These are phyloP conservation scores for Plasmodium gaboni DNA, from an alignment of 169 alveolate genomes.

Conservation along the genomic window DNA sequence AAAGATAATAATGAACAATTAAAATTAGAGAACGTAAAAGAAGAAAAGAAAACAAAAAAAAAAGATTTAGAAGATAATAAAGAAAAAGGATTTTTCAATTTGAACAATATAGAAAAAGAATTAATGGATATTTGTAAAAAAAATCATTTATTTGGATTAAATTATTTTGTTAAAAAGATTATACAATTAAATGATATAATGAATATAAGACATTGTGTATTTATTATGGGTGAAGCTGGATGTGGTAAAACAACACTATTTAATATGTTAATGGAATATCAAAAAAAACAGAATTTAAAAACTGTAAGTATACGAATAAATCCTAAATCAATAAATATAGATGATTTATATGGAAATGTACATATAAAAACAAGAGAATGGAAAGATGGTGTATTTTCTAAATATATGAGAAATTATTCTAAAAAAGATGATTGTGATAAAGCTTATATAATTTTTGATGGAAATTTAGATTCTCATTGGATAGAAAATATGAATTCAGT, in stretches of 20 bases:
- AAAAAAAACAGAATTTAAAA: slow-evolving; percentile 92
- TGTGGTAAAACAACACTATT: slow-evolving; percentile 95
- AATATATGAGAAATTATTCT: slow-evolving; percentile 91
- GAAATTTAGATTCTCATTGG: slow-evolving; percentile 98
- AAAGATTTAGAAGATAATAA: neutral
- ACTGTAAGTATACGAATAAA: slow-evolving; percentile 93
- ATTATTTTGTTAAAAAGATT: slow-evolving; percentile 93
- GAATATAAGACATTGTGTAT: slow-evolving; percentile 96
- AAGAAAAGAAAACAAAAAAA: neutral
- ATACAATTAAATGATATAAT: slow-evolving; percentile 94
- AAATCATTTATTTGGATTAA: slow-evolving; percentile 56
- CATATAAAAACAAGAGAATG: slow-evolving; percentile 94
- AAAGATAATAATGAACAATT: neutral
- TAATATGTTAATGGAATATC: slow-evolving; percentile 93
- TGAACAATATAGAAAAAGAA: slow-evolving; percentile 28
- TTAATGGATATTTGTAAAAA: slow-evolving; percentile 50
- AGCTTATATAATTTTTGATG: slow-evolving; percentile 96
- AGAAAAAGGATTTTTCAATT: slow-evolving; percentile 2
- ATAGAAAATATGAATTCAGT: slow-evolving; percentile 96
- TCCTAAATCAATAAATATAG: slow-evolving; percentile 93
- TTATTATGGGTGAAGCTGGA: slow-evolving; percentile 97
- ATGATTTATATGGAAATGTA: slow-evolving; percentile 95
- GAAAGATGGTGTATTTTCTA: slow-evolving; percentile 95
- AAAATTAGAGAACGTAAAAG: neutral
- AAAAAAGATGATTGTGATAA: slow-evolving; percentile 91